Evolutionary conservation across 768 basidiomycete genomes (phyloP).

Genomic region (Leccinum arenicola): DNA sequence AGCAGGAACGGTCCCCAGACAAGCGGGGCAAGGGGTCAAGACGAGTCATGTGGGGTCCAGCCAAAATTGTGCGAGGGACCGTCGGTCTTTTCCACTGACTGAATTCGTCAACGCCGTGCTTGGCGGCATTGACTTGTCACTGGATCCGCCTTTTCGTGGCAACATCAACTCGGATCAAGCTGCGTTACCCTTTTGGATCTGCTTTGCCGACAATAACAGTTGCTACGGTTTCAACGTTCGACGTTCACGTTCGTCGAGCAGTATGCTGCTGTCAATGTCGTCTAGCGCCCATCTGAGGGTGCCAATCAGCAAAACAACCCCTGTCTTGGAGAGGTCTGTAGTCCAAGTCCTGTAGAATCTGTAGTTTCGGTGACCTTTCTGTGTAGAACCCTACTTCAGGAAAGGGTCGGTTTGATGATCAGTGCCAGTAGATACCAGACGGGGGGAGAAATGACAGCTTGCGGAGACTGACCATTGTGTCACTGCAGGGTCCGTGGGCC

Average conservation of each 20-base stretch:
- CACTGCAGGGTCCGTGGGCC: neutral
- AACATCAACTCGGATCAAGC: neutral
- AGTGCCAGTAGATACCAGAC: neutral
- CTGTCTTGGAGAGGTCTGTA: neutral
- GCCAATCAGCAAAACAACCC: neutral
- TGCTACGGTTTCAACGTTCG: neutral
- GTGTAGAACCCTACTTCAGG: neutral
- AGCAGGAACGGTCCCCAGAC: neutral
- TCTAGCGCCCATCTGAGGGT: neutral
- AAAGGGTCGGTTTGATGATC: neutral
- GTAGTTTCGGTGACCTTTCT: neutral
- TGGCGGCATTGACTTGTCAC: neutral
- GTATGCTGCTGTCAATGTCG: neutral
- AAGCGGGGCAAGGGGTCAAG: neutral
- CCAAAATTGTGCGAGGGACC: neutral
- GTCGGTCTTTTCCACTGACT: neutral
- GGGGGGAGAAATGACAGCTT: neutral
- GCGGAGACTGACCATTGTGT: neutral
- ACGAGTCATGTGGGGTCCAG: neutral
- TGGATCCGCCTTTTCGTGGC: neutral
- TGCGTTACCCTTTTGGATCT: neutral
- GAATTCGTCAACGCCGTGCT: neutral
- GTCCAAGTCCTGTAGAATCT: neutral
- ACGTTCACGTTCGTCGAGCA: neutral
- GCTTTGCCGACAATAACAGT: neutral